These are phyloP conservation scores for Nicotiana attenuata DNA, from an alignment of 257 asterid species.

Conservation along the genomic window DNA sequence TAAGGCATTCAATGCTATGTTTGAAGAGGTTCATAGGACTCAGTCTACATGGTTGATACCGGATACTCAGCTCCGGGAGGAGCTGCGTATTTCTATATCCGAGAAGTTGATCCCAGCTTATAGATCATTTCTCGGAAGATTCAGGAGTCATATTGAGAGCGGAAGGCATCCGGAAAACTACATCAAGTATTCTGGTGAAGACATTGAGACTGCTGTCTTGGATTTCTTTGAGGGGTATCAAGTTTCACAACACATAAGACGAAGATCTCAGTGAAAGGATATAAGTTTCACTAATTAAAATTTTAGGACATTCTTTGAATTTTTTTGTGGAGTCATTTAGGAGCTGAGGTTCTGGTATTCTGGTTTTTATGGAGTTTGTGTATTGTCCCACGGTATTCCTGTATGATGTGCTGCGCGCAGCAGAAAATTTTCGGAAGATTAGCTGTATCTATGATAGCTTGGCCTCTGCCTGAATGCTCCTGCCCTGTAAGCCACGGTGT, in stretches of 20 bases:
- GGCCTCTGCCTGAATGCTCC: constrained; percentile 53
- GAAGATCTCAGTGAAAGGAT: constrained; percentile 45
- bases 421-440: constrained; percentile 20
- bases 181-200: constrained; percentile 85
- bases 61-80: constrained; percentile 82
- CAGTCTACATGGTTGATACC: constrained; percentile 86
- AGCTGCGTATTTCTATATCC: constrained; percentile 74
- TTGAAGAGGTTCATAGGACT: constrained; percentile 85
- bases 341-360: constrained; percentile 38
- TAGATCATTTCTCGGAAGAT: constrained; percentile 80
- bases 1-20: constrained; percentile 76
- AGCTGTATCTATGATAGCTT: constrained; percentile 32
- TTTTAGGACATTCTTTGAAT: constrained; percentile 65
- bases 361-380: constrained; percentile 15
- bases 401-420: constrained; percentile 14
- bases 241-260: constrained; percentile 65
- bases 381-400: constrained; percentile 5
- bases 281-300: constrained; percentile 32
- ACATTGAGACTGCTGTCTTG: constrained; percentile 74
- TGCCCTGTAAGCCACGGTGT: constrained; percentile 56
- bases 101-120: constrained; percentile 79
- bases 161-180: constrained; percentile 92
- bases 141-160: constrained; percentile 81
- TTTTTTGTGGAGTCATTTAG: constrained; percentile 49
- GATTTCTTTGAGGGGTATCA: constrained; percentile 85